Evolutionary conservation across 176 grass and related monocot genomes (phyloP), one percentile per base, ranked within the genome.

Genomic region (Cymbopogon citratus): DNA sequence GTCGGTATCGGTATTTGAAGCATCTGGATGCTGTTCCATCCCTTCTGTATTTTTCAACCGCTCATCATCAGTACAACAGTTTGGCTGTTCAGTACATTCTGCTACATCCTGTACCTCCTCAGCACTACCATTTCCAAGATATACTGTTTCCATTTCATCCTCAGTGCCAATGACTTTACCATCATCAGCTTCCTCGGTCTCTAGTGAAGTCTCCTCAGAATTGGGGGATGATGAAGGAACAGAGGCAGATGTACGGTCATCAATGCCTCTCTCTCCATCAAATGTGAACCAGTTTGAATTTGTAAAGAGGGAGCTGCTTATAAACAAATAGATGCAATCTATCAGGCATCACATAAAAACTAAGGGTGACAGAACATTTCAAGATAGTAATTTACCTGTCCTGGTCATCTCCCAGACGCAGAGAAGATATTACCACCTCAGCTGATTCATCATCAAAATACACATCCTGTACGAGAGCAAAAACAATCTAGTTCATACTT

Each of bases 241-340:
- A 51, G 90, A 91, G 28, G 70, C 89, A 73, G 71, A 73, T 76
- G 84, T 85, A 87, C 76, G 84, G 59, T 90, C 89, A 79, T 79
- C 91, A 40, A 62, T 88, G 28, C 85, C 91, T 73, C 89, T 91
- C 80, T 99, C 96, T 45, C 90, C 91, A 88, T 99, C 96, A 85
- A 95, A 99, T 27, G 96, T 90, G 89, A 99, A 99, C 91, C 92
- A 99, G 46, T 99, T 93, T 62, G 96, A 99, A 86, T 99, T 95
- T 88, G 93, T 95, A 84, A 99, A 93, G 43, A 95, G 87, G 85
- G 96, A 93, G 60, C 92, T 93, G 82, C 73, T 85, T 78, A 56
- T 75, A 21, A 81, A 80, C n/a, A 85, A 43, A 85, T 23, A 19
- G 66, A 74, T 24, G 78, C 60, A 84, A 49, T 75, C 23, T 61